phyloP scores from a whole-genome alignment of 2,329 filamentous ascomycete genomes.

The Sclerotinia subarctica region DNA sequence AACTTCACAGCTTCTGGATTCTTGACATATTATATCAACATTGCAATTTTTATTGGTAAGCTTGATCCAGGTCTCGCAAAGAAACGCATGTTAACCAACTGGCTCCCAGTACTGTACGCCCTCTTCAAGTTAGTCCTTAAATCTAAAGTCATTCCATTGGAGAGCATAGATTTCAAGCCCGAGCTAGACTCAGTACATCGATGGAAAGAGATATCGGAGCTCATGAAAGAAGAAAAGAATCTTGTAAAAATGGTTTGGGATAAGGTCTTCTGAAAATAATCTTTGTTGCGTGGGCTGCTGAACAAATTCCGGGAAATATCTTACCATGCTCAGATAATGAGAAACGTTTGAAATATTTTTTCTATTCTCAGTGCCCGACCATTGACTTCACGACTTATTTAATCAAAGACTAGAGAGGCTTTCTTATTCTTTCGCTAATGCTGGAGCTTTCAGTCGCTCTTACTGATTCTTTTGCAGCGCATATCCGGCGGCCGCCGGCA shows the following conservation, averaged over 20 bases:
- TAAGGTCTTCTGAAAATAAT: constrained; percentile 3
- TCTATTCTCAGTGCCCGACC: neutral
- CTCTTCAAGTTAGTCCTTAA: constrained; percentile 14
- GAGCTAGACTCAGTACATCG: neutral
- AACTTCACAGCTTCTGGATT: constrained; percentile 57
- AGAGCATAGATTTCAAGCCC: neutral
- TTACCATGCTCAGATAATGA: neutral
- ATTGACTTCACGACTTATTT: too few species aligned
- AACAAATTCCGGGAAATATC: neutral
- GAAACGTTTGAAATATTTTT: neutral
- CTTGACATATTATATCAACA: constrained; percentile 61
- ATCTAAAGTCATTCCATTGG: constrained; percentile 16
- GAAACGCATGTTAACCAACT: neutral
- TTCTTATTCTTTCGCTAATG: too few species aligned
- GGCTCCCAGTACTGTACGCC: constrained; percentile 22
- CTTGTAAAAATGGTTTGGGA: constrained; percentile 1
- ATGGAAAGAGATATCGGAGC: constrained; percentile 10
- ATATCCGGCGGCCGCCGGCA: neutral
- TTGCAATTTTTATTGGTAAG: constrained; percentile 52
- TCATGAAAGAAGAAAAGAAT: neutral
- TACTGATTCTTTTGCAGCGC: neutral
- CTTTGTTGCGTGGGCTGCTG: neutral
- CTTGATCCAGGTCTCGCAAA: too few species aligned
- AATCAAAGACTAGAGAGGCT: too few species aligned
- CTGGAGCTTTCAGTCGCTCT: too few species aligned